A percentile compares a stretch with the other conserved stretches of the same genome.
Conservation (phyloP, 1,139 yeast species). For the Yamadazyma buinensis region DNA sequence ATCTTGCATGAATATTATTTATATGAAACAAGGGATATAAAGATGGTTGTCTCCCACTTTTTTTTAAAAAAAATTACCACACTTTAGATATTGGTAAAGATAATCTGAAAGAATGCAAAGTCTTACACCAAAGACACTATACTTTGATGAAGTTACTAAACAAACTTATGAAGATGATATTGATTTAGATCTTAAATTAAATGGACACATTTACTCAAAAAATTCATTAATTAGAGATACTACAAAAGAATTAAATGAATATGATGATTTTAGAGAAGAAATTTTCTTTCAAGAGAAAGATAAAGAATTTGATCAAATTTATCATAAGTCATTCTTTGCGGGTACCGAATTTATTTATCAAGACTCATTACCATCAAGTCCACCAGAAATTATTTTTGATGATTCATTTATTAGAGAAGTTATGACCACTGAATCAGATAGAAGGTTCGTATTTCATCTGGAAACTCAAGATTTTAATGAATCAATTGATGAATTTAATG, state of each 20-base stretch:
- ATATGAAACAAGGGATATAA: too few species aligned
- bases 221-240: background rate
- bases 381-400: background rate
- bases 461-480: too few species aligned
- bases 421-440: background rate
- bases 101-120: too few species aligned
- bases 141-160: background rate
- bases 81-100: background rate
- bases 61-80: too few species aligned
- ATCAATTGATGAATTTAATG: too few species aligned
- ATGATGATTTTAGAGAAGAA: background rate
- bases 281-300: background rate
- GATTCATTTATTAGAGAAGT: background rate
- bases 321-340: background rate
- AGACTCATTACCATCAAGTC: background rate
- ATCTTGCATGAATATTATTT: too few species aligned
- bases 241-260: background rate
- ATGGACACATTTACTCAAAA: constrained; percentile 8
- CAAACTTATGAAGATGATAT: constrained; percentile 11
- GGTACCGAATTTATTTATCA: too few species aligned
- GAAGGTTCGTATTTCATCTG: too few species aligned
- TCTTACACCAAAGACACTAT: too few species aligned
- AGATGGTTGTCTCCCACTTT: too few species aligned
- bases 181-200: constrained; percentile 12
- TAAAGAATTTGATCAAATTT: background rate